These are phyloP conservation scores for Candida sanyaensis DNA, from an alignment of 1,139 yeast genomes.

Conservation along the genomic window DNA sequence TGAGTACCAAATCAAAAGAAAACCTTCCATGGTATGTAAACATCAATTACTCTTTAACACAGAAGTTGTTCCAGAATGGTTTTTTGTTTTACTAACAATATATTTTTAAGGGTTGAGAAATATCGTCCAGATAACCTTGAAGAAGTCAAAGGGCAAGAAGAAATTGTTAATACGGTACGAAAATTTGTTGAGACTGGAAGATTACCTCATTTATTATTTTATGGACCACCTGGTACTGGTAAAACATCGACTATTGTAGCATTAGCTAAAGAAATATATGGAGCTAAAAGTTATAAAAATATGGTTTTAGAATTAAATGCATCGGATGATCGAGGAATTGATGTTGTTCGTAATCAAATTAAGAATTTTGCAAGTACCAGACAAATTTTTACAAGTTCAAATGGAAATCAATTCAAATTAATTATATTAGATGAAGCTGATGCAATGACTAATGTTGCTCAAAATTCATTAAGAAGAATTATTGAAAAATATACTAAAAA, in stretches of 20 bases:
- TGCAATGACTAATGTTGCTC: constrained; percentile 96
- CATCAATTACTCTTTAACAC: too few relatives aligned
- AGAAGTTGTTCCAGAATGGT: too few relatives aligned
- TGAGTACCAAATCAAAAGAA: constrained; percentile 19
- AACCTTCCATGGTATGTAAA: constrained; percentile 45
- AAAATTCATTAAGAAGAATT: constrained; percentile 86
- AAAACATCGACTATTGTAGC: constrained; percentile 94
- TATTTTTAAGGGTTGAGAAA: constrained; percentile 75
- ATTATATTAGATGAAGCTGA: constrained; percentile 97
- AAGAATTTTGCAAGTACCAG: constrained; percentile 86
- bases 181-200: constrained; percentile 82
- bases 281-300: constrained; percentile 69
- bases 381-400: constrained; percentile 63
- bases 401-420: constrained; percentile 73
- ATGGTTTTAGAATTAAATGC: constrained; percentile 93
- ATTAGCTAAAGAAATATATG: constrained; percentile 88
- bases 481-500: constrained; percentile 95
- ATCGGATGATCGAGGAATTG: constrained; percentile 84
- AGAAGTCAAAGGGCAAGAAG: constrained; percentile 90
- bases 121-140: constrained; percentile 84
- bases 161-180: constrained; percentile 77
- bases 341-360: constrained; percentile 82
- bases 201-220: constrained; percentile 86
- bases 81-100: constrained; percentile 21
- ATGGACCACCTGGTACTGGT: constrained; percentile 99